These are phyloP conservation scores for Verbena officinalis DNA, from an alignment of 257 asterid genomes.

Conservation along the genomic window DNA sequence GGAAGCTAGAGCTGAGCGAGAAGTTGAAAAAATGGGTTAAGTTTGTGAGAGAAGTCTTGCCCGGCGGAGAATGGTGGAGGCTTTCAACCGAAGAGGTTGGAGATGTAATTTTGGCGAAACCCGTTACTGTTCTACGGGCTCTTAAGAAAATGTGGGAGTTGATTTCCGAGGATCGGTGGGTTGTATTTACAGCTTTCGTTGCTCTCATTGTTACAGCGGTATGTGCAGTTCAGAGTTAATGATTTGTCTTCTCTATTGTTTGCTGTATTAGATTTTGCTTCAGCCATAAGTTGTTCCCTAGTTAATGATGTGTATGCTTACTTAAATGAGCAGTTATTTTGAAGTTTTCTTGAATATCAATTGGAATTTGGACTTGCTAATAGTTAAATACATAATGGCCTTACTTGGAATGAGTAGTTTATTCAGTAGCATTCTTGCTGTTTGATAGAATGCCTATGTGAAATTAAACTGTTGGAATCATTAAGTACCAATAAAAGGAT, in stretches of 20 bases:
- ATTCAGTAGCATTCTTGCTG: neutral
- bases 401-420: slow-evolving; percentile 12
- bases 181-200: slow-evolving; percentile 69
- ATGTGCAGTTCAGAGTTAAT: slow-evolving; percentile 35
- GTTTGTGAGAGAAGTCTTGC: slow-evolving; percentile 47
- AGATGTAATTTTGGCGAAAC: slow-evolving; percentile 61
- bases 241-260: slow-evolving; percentile 5
- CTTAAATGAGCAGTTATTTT: too few species aligned
- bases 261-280: neutral
- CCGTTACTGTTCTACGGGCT: slow-evolving; percentile 85
- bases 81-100: slow-evolving; percentile 58
- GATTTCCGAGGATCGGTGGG: slow-evolving; percentile 83
- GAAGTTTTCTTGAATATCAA: too few species aligned
- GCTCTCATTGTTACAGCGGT: slow-evolving; percentile 84
- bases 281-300: neutral
- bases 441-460: slow-evolving; percentile 18
- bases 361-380: neutral
- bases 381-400: too few species aligned
- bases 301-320: neutral
- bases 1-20: slow-evolving; percentile 39
- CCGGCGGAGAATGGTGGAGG: slow-evolving; percentile 97
- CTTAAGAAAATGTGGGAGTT: slow-evolving; percentile 85
- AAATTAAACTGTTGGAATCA: neutral
- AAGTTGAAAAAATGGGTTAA: slow-evolving; percentile 57
- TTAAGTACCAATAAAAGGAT: neutral